Base-by-base conservation (phyloP, 2,329 filamentous ascomycete species). In the Fonsecaea multimorphosa region DNA sequence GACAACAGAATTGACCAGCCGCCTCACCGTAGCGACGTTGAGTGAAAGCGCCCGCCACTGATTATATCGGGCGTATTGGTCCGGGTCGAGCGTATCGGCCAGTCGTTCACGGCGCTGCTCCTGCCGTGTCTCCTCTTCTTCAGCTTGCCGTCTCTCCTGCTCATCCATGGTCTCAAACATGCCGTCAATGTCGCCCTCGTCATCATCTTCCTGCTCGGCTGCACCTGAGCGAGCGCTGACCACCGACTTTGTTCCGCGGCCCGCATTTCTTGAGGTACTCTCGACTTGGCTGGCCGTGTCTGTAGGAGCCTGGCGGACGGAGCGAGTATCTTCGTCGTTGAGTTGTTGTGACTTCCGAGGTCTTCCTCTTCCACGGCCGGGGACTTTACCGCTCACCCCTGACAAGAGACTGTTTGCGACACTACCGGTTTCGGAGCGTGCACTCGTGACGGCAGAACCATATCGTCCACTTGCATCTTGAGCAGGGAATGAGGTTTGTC, bases 1-100 rank as follows among this genome's bases (percentile, higher is more conserved):
- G 44, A 90, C 82, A 1, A 87, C 88, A 74, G 88, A 86, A 71
- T 90, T 90, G 67, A 88, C 86, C 67, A 90, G 85, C 71, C 82
- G 75, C 63, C 82, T 81, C 14, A 85, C 77, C 0, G 80, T 82
- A 58, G 82, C 78, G 65, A 83, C 83, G 38, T 82, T 79, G 57
- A 85, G 73, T 69, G 64, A 69, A n/a, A 66, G 57, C 14, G 63
- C 65, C 14, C 70, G 66, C 61, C 64, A 70, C 29, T 67, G 63
- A 34, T 67, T 67, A 54, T 70, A 71, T 16, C 71, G 58, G n/a
- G 67, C 63, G 16, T 66, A 66, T 52, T 68, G 65, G 36, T 69
- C 70, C 16, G 58, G 46, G 51, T 68, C 65, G 29, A 71, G 68
- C 9, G 68, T 68, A n/a, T 68, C 65, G 14, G 68, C 68, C 5